phyloP scores from a whole-genome alignment of 2,329 filamentous ascomycete genomes.

The Rosellinia necatrix region DNA sequence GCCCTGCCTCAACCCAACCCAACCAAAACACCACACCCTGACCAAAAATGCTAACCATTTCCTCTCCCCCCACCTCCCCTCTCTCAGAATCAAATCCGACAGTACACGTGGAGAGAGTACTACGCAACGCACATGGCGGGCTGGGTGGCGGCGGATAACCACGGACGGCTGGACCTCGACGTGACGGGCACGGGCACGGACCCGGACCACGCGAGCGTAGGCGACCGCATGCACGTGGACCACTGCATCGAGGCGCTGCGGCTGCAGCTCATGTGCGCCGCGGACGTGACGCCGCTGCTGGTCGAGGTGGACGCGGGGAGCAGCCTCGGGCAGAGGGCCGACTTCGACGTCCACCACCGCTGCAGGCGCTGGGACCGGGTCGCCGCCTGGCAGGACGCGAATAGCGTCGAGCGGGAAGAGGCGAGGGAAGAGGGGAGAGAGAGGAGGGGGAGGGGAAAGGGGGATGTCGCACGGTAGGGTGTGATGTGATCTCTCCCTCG shows the following conservation, averaged over 20 bases:
- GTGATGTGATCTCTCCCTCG: background rate
- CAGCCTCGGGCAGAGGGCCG: background rate
- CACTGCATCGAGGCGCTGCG: constrained; percentile 23
- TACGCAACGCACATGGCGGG: constrained; percentile 9
- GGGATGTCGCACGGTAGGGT: background rate
- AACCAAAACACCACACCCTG: too few relatives aligned
- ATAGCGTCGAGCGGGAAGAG: background rate
- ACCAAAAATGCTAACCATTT: too few relatives aligned
- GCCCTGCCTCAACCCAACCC: too few relatives aligned
- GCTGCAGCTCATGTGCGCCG: constrained; percentile 17
- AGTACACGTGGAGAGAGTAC: constrained; percentile 19
- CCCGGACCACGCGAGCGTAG: background rate
- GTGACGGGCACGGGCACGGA: background rate
- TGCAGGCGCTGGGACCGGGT: constrained; percentile 12
- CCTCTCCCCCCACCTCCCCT: too few relatives aligned
- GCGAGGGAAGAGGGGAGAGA: too few relatives aligned
- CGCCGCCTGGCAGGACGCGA: background rate
- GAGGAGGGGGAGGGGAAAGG: too few relatives aligned
- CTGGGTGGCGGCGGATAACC: background rate
- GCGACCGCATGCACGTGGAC: constrained; percentile 19
- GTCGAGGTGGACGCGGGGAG: background rate
- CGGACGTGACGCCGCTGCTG: constrained; percentile 14
- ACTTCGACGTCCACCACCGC: constrained; percentile 17
- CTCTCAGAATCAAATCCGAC: constrained; percentile 14
- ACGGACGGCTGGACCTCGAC: constrained; percentile 6